Evolutionary conservation across 2,329 filamentous ascomycete species (phyloP).

Genomic region (Aspergillus tamarii): DNA sequence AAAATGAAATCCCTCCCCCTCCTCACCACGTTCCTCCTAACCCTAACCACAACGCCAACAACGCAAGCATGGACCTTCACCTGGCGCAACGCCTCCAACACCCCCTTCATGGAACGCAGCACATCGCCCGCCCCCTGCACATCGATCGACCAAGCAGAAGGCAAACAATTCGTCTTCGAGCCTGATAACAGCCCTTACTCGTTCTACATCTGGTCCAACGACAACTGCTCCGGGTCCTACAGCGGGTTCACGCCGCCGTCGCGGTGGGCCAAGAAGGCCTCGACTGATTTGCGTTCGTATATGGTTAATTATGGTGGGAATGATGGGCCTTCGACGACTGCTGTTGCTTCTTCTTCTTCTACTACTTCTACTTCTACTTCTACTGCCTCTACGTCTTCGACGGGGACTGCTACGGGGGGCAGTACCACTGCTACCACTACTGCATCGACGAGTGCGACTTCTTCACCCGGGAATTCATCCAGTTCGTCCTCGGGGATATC

Average conservation of each 20-base stretch:
- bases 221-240: constrained; percentile 10
- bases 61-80: constrained; percentile 17
- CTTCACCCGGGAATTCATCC: not conserved
- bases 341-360: not conserved
- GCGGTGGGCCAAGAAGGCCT: constrained; percentile 12
- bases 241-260: constrained; percentile 12
- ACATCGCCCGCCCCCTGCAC: constrained; percentile 5
- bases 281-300: constrained; percentile 12
- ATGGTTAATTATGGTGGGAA: constrained; percentile 12
- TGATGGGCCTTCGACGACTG: not conserved
- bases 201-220: constrained; percentile 15
- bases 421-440: not conserved
- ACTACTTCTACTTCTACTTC: not conserved
- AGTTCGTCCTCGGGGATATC: not conserved
- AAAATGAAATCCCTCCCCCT: not conserved
- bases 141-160: constrained; percentile 14
- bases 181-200: constrained; percentile 6
- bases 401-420: not conserved
- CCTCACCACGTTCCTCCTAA: not conserved
- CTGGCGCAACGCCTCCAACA: constrained; percentile 11
- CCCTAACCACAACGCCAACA: not conserved
- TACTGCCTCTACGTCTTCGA: not conserved
- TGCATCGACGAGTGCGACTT: not conserved
- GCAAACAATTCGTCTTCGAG: constrained; percentile 11
- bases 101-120: constrained; percentile 4